phyloP scores from a whole-genome alignment of 768 basidiomycete species.

The Lepiota venenata region DNA sequence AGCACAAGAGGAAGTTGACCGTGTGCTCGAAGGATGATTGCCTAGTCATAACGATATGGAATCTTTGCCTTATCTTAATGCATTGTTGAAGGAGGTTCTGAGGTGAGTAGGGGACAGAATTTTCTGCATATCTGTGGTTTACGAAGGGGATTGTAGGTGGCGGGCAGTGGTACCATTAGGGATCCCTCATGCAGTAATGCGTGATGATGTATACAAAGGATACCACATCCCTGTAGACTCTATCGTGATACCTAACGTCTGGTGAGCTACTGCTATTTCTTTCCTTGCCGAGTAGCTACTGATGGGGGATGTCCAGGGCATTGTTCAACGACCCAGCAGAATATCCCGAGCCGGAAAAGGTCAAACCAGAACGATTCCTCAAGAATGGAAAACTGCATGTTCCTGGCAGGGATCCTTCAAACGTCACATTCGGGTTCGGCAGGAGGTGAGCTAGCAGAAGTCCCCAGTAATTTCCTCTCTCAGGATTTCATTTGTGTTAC shows the following conservation, averaged over 20 bases:
- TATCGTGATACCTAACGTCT: conserved; percentile 6
- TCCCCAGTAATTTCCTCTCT: conserved; percentile 28
- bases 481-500: neutral
- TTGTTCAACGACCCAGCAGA: conserved; percentile 21
- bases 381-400: conserved; percentile 29
- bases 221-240: conserved; percentile 12
- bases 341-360: conserved; percentile 42
- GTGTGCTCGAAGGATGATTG: conserved; percentile 13
- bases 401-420: conserved; percentile 35
- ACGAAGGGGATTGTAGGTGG: neutral
- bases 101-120: neutral
- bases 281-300: conserved; percentile 17
- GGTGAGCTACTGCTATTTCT: neutral
- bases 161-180: neutral
- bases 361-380: conserved; percentile 48
- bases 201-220: conserved; percentile 12
- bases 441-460: conserved; percentile 41
- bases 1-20: conserved; percentile 22
- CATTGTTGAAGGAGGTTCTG: conserved; percentile 17
- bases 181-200: conserved; percentile 5
- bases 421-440: conserved; percentile 54
- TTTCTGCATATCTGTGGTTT: neutral
- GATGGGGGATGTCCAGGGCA: conserved; percentile 6
- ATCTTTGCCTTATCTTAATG: conserved; percentile 16
- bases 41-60: conserved; percentile 15